These are phyloP conservation scores for Phialocephala subalpina DNA, from an alignment of 2,329 filamentous ascomycete genomes.

Conservation along the genomic window DNA sequence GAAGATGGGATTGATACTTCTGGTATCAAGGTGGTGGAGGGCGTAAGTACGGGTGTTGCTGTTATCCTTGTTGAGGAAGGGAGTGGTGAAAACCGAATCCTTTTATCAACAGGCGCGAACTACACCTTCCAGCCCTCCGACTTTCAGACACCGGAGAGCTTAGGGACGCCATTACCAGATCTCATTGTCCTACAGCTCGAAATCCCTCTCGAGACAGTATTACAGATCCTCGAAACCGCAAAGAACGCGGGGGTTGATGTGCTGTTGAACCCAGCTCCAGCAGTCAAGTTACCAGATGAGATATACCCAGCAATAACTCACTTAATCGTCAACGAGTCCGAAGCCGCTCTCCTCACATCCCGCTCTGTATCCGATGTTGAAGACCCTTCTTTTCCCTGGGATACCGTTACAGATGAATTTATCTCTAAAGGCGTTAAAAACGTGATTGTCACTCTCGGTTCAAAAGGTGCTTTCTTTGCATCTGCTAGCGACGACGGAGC, in stretches of 20 bases:
- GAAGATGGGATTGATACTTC: constrained; percentile 68
- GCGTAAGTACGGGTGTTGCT: constrained; percentile 72
- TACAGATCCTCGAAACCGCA: constrained; percentile 65
- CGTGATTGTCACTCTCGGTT: constrained; percentile 85
- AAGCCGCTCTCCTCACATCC: constrained; percentile 77
- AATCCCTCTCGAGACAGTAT: constrained; percentile 71
- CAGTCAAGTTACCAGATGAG: constrained; percentile 70
- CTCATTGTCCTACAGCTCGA: constrained; percentile 82
- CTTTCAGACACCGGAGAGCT: constrained; percentile 47
- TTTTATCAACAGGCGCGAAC: constrained; percentile 78
- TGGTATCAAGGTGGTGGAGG: constrained; percentile 55
- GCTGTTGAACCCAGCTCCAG: constrained; percentile 87
- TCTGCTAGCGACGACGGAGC: no score
- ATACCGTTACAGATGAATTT: constrained; percentile 64
- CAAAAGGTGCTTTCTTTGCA: constrained; percentile 77
- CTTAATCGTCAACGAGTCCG: constrained; percentile 89
- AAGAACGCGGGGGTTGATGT: constrained; percentile 62
- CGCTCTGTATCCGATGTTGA: constrained; percentile 50
- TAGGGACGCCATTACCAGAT: constrained; percentile 58
- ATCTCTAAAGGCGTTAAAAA: constrained; percentile 74
- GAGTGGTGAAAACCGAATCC: constrained; percentile 79
- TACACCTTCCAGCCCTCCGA: constrained; percentile 51
- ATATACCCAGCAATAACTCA: constrained; percentile 76
- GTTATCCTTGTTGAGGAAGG: constrained; percentile 78
- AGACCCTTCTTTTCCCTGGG: constrained; percentile 52